Percentiles rank a stretch among this genome's conserved stretches.
phyloP scores from a whole-genome alignment of 495 filamentous ascomycete species.

The Podospora bellae-mahoneyi region DNA sequence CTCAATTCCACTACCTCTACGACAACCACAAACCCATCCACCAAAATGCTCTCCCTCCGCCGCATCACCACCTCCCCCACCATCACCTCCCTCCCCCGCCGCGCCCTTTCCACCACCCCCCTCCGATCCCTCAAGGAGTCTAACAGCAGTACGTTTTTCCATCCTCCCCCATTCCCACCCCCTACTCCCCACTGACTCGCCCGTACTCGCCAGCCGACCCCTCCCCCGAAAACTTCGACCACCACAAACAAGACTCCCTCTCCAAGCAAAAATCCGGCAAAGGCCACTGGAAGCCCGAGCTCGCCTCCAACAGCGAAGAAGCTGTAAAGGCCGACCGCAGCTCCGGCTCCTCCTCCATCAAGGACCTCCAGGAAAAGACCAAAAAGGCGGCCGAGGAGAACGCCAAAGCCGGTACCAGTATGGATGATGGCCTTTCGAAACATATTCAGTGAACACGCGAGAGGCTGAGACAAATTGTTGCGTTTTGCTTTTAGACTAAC shows the following conservation, averaged over 20 bases:
- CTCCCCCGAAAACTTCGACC: conserved; percentile 51
- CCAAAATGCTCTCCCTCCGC: not conserved
- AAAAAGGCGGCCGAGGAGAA: conserved; percentile 43
- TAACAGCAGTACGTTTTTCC: conserved; percentile 17
- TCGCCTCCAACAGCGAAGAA: conserved; percentile 78
- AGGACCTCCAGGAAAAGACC: conserved; percentile 50
- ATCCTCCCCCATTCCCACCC: not conserved
- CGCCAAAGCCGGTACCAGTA: not conserved
- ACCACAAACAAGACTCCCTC: conserved; percentile 69
- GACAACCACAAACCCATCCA: not conserved
- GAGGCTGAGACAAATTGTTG: not conserved
- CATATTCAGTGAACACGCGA: not conserved
- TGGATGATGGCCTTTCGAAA: conserved; percentile 40
- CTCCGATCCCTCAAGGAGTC: conserved; percentile 23
- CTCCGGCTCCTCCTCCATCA: conserved; percentile 34
- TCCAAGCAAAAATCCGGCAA: conserved; percentile 69
- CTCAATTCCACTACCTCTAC: not conserved
- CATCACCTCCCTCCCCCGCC: not conserved
- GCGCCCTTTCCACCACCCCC: conserved; percentile 16
- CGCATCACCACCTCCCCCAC: not conserved
- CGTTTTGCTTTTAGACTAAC: not conserved
- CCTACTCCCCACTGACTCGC: not conserved
- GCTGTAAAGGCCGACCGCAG: conserved; percentile 57
- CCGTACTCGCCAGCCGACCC: conserved; percentile 24
- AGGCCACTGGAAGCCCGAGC: conserved; percentile 74